Base-by-base conservation (phyloP, 805 yeast species). In the Blastobotrys americana region DNA sequence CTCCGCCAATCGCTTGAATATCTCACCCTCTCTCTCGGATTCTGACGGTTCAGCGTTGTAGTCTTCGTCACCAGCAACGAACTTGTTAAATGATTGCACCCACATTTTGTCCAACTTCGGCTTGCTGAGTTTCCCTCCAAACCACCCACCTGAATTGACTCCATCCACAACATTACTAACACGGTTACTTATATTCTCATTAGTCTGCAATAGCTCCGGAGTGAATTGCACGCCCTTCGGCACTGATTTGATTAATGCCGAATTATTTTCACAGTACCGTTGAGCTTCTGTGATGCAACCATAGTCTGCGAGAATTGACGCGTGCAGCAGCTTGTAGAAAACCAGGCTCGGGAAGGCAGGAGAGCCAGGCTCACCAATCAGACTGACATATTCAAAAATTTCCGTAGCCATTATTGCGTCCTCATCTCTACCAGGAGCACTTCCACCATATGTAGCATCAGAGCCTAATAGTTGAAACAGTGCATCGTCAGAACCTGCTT, bases 1-100 rank as follows among this genome's bases (percentile, higher is more conserved):
- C 22, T 51, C 48, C 5, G 65, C 61, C 28, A 63, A 43, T 40
- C 53, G 49, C 37, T 48, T 52, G 51, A 63, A 61, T n/a, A 57
- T 46, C 15, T 45, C 56, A 18, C 54, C 56, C 20, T 50, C 48
- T 5, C 45, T 49, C 5, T 49, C 53, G 8, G 13, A 16, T 22
- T 22, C 23, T 10, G 34, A 23, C 18, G 50, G 34, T 19, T 39
- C 46, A 9, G 42, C 42, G 5, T 23, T 47, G 13, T 40, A 44
- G 16, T 25, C 44, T 28, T 84, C 95, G 39, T 90, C 97, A 1
- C 96, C 97, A 34, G 95, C 82, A 46, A 90, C 88, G 61, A 82
- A 79, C 59, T 79, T 80, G 58, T 76, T 80, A 57, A 83, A 78
- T 3, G 84, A 77, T 59, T 86, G 89, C 8, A 93, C 90, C 95